phyloP scores from a whole-genome alignment of 208 protist genomes.

The Leishmania amazonensis region DNA sequence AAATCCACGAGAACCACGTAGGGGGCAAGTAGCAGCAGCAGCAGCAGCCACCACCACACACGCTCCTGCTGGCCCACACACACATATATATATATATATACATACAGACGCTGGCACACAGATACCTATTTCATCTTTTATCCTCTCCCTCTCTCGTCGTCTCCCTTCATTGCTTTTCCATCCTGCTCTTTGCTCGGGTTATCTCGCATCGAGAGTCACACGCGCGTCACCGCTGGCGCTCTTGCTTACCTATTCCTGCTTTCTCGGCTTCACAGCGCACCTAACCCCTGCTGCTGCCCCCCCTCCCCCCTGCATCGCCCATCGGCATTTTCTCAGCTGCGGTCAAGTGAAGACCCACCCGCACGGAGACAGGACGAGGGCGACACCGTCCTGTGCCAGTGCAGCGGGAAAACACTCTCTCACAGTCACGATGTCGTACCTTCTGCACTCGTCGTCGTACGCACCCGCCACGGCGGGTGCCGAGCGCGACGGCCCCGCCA shows the following conservation, averaged over 20 bases:
- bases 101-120: neutral
- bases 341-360: neutral
- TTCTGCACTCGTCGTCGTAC: slow-evolving; percentile 8
- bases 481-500: neutral
- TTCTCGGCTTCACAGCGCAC: neutral
- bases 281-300: neutral
- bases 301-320: neutral
- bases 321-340: neutral
- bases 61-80: neutral
- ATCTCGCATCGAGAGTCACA: neutral
- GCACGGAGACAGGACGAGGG: neutral
- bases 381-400: neutral
- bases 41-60: neutral
- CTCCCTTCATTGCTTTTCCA: neutral
- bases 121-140: neutral
- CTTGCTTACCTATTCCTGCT: neutral
- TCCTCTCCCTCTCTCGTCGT: neutral
- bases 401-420: neutral
- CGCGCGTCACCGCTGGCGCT: neutral
- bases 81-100: neutral
- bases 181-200: neutral
- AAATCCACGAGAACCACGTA: neutral
- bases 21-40: neutral
- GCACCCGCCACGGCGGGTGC: neutral
- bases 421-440: slow-evolving; percentile 11